These are phyloP conservation scores for Solanum lycopersicoides DNA, from an alignment of 257 asterid genomes.

Conservation along the genomic window DNA sequence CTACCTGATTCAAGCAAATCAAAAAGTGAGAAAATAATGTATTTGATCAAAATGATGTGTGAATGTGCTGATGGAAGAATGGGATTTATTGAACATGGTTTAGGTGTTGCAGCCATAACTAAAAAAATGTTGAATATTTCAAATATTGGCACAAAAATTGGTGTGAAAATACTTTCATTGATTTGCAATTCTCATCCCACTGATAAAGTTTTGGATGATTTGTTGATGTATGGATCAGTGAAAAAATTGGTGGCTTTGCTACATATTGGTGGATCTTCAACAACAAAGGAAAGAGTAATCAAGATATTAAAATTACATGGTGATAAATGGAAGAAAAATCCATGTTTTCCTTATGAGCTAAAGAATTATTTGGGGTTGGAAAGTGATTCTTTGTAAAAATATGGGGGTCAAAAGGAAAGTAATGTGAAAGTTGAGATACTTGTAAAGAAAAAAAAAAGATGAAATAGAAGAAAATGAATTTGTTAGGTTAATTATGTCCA, in stretches of 20 bases:
- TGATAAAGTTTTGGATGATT: conserved; percentile 71
- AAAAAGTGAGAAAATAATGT: conserved; percentile 52
- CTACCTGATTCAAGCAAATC: conserved; percentile 56
- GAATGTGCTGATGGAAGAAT: conserved; percentile 80
- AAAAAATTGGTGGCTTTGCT: conserved; percentile 55
- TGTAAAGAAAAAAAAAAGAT: neutral
- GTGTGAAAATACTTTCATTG: conserved; percentile 62
- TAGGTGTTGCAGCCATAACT: conserved; percentile 66
- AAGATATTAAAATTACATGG: conserved; percentile 61
- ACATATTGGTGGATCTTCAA: conserved; percentile 32
- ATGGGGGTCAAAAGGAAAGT: neutral
- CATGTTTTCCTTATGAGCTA: conserved; percentile 65
- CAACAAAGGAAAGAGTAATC: conserved; percentile 47
- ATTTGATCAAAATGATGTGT: conserved; percentile 46
- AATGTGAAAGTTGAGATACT: neutral
- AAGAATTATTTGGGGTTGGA: conserved; percentile 48
- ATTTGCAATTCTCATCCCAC: conserved; percentile 47
- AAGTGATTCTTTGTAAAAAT: conserved; percentile 3
- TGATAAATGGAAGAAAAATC: conserved; percentile 52
- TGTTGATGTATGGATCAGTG: conserved; percentile 59
- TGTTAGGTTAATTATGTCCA: neutral
- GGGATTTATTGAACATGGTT: conserved; percentile 57
- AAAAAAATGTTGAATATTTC: conserved; percentile 56
- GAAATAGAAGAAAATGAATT: neutral
- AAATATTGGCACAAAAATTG: conserved; percentile 35